Evolutionary conservation across 805 yeast species (phyloP), one percentile per base, ranked within the genome.

Genomic region (Starmerella apis): DNA sequence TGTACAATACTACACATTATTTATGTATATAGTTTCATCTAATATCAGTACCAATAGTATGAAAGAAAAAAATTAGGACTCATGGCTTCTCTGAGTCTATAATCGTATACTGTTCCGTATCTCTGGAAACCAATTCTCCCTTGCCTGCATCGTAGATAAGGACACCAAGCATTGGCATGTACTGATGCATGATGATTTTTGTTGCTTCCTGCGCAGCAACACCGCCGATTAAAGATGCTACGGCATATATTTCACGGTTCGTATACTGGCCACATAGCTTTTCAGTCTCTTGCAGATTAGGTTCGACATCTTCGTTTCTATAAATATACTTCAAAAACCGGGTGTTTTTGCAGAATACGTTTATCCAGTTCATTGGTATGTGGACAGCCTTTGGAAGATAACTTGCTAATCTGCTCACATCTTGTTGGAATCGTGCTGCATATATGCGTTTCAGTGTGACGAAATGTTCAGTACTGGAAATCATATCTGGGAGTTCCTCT

Each of bases 401-500:
- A 10, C n/a, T n/a, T 4, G 70, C 58, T 54, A 80, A 72, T 9
- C 45, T 27, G 20, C 61, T 56, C 41, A 67, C 62, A 62, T 87
- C 95, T 1, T 51, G 43, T 9, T 57, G 50, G 1, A 83, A 80
- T 59, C 81, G 81, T 1, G 62, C 66, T 16, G 72, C 63, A 61
- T 85, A 90, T 3, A 86, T 57, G 0, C 60, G 60, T 61, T 80
- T 83, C 32, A 90, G 65, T 8, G 59, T 63, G 2, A 81, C 69
- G 62, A 83, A 90, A 49, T 70, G 70, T 8, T 66, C 64, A 0
- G 95, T 81, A 53, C 79, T 78, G 0, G 95, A 77, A 19, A 84
- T 82, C 96, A 90, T 90, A 63, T 88, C 97, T 0, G 95, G 95
- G 5, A 88, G 61, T 0, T 68, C 73, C 0, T 94, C 95, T 2